Percentiles rank a stretch among this genome's conserved stretches.
phyloP scores from a whole-genome alignment of 1,139 yeast genomes.

The Zhuliangozyma parablackwelliae region DNA sequence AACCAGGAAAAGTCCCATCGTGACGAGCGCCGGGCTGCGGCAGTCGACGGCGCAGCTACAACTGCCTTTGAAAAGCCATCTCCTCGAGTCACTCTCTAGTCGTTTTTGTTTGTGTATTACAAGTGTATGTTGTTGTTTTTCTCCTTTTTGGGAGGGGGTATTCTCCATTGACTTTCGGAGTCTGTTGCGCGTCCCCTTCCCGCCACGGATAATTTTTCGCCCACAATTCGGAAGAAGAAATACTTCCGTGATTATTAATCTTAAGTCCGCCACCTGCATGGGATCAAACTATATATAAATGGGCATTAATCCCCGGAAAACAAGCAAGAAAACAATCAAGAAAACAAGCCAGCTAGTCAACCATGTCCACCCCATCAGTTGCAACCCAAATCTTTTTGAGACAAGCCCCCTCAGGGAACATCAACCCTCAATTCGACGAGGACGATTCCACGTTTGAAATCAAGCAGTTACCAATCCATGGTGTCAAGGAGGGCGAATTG shows the following conservation, averaged over 20 bases:
- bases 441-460: conserved; percentile 21
- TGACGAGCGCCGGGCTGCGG: conserved; percentile 16
- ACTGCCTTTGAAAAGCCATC: no score
- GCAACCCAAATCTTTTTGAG: conserved; percentile 13
- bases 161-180: no score
- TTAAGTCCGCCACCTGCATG: not conserved
- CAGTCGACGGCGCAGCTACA: conserved; percentile 6
- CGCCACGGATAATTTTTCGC: no score
- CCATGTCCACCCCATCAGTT: conserved; percentile 9
- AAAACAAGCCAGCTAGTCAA: not conserved
- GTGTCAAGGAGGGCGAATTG: conserved; percentile 35
- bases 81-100: no score
- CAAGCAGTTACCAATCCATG: conserved; percentile 7
- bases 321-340: no score
- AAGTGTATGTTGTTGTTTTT: no score
- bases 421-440: conserved; percentile 14
- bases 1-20: conserved; percentile 38
- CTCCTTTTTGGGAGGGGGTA: no score
- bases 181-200: no score
- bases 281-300: not conserved
- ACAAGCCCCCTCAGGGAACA: conserved; percentile 13
- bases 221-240: no score
- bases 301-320: no score
- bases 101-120: no score
- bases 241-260: not conserved